These are phyloP conservation scores for Trichosporon inkin DNA, from an alignment of 1,284 basidiomycete species.

Conservation along the genomic window DNA sequence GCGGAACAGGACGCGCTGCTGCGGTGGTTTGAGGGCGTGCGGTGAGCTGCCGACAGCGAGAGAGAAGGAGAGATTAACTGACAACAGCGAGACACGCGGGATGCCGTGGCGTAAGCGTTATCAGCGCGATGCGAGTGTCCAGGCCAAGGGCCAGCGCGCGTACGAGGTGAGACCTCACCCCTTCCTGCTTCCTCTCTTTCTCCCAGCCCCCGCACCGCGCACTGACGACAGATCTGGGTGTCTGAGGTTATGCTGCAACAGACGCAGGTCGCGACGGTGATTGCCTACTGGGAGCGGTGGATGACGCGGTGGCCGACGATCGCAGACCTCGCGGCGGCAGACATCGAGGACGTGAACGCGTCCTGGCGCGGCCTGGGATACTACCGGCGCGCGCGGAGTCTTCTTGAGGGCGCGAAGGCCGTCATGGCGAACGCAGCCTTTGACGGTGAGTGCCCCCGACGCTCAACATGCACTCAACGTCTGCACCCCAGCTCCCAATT, in stretches of 20 bases:
- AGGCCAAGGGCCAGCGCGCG: constrained; percentile 47
- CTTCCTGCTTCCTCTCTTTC: not conserved
- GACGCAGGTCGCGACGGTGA: constrained; percentile 79
- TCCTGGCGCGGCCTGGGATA: constrained; percentile 85
- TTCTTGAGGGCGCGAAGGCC: constrained; percentile 73
- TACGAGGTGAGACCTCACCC: constrained; percentile 40
- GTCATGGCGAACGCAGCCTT: constrained; percentile 60
- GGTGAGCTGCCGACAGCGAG: constrained; percentile 27
- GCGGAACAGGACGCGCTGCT: constrained; percentile 34
- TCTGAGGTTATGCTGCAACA: constrained; percentile 98
- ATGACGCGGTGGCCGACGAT: constrained; percentile 81
- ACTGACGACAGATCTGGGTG: constrained; percentile 46
- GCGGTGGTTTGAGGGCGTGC: constrained; percentile 45
- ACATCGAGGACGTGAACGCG: constrained; percentile 76
- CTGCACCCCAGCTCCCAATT: too few relatives aligned
- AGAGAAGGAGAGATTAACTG: not conserved
- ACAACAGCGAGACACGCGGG: constrained; percentile 38
- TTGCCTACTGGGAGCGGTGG: constrained; percentile 83
- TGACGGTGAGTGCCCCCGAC: constrained; percentile 30
- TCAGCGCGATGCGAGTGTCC: constrained; percentile 27
- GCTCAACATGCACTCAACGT: too few relatives aligned
- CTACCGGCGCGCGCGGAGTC: constrained; percentile 77
- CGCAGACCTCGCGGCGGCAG: constrained; percentile 65
- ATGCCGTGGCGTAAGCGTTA: constrained; percentile 51
- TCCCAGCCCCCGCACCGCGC: not conserved